Percentiles rank a stretch among this genome's conserved stretches.
These are phyloP conservation scores for Saccharomycopsis sp. DNA, from an alignment of 805 yeast genomes.

Conservation along the genomic window DNA sequence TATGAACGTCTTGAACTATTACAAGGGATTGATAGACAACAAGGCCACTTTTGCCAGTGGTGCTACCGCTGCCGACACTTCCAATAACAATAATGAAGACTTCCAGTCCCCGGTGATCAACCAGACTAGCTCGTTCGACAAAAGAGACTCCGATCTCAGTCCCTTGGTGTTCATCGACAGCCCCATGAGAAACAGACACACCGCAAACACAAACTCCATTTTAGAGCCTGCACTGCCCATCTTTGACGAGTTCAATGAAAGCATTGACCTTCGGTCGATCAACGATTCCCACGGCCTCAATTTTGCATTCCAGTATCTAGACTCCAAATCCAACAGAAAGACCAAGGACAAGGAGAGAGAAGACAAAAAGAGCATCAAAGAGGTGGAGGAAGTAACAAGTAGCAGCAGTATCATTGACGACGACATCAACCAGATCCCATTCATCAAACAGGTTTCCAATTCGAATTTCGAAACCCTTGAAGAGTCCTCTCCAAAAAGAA, in stretches of 20 bases:
- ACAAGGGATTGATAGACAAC: constrained; percentile 12
- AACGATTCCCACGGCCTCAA: constrained; percentile 6
- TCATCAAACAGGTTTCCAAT: background rate
- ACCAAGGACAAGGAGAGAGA: background rate
- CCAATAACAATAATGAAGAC: background rate
- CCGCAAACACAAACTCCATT: background rate
- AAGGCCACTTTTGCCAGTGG: constrained; percentile 1
- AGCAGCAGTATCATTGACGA: background rate
- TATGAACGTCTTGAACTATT: constrained; percentile 8
- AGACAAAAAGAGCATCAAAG: background rate
- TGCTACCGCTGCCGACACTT: background rate
- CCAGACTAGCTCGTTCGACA: too few relatives aligned
- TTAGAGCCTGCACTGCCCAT: background rate
- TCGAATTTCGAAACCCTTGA: constrained; percentile 5
- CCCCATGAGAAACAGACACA: constrained; percentile 11
- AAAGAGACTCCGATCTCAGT: constrained; percentile 10
- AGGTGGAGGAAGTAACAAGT: background rate
- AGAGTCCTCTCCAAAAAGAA: background rate
- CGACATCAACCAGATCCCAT: constrained; percentile 2
- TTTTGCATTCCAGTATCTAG: constrained; percentile 4
- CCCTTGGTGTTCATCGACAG: constrained; percentile 18
- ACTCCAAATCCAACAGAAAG: background rate
- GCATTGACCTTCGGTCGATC: constrained; percentile 6
- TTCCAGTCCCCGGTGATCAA: too few relatives aligned
- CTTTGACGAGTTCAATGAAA: constrained; percentile 3